Evolutionary conservation across 139 green algal genomes (phyloP).

Genomic region (Pseudopediastrum boryanum): DNA sequence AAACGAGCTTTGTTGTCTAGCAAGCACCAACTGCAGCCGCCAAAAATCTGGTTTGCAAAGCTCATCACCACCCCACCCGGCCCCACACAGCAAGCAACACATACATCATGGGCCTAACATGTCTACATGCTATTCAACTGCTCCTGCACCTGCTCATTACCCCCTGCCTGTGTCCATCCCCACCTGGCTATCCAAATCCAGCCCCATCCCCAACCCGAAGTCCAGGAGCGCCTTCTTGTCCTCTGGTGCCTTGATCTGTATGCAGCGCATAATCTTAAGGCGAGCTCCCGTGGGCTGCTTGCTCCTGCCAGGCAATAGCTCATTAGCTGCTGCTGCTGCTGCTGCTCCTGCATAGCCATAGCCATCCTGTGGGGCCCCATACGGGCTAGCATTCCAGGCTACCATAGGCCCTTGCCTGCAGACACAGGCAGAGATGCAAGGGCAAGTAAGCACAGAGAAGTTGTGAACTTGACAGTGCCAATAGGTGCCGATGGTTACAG

Average conservation of each 20-base stretch:
- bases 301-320: too few species aligned
- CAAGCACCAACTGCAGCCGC: too few species aligned
- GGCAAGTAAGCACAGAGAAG: neutral
- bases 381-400: neutral
- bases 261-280: conserved; percentile 65
- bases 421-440: too few species aligned
- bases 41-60: too few species aligned
- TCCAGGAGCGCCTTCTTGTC: conserved; percentile 45
- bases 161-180: too few species aligned
- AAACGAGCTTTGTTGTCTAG: too few species aligned
- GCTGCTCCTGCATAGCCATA: neutral
- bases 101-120: too few species aligned
- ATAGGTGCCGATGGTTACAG: neutral
- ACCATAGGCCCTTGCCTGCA: conserved; percentile 25
- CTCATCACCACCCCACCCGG: too few species aligned
- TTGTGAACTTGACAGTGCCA: neutral
- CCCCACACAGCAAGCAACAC: too few species aligned
- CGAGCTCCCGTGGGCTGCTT: conserved; percentile 47
- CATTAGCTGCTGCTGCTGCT: conserved; percentile 34
- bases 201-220: conserved; percentile 45
- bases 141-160: too few species aligned
- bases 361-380: neutral
- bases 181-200: conserved; percentile 54
- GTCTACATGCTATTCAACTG: too few species aligned
- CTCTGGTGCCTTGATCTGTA: conserved; percentile 36